Evolutionary conservation across 176 grass and related monocot genomes (phyloP).

Genomic region (Coix lacrymajobi): DNA sequence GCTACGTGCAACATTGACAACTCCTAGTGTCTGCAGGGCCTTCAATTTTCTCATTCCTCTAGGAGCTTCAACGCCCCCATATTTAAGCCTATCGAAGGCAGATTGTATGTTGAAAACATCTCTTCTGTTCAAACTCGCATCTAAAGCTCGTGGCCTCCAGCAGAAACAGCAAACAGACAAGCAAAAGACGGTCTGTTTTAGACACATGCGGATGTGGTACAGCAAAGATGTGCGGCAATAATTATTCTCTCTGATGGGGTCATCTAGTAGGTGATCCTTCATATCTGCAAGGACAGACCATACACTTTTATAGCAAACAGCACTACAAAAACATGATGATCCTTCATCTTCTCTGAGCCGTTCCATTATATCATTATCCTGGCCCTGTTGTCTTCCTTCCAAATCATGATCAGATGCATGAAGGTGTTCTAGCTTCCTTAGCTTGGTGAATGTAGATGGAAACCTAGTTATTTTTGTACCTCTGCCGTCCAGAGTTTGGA

Average conservation of each 20-base stretch:
- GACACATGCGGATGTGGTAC: neutral
- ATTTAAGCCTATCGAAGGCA: neutral
- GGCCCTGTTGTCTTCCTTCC: neutral
- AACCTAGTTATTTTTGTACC: neutral
- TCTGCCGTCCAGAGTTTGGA: too few species aligned
- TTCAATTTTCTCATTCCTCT: neutral
- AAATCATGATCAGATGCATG: neutral
- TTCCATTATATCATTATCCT: neutral
- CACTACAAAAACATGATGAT: too few species aligned
- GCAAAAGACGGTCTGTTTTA: neutral
- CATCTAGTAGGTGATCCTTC: too few species aligned
- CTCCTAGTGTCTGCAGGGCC: neutral
- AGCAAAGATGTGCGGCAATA: neutral
- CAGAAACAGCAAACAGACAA: neutral
- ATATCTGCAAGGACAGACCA: too few species aligned
- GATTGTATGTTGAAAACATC: neutral
- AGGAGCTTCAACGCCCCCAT: neutral
- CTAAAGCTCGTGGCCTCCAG: neutral
- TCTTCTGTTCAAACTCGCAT: neutral
- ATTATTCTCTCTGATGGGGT: neutral
- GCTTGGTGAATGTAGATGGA: neutral
- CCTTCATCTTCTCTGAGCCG: neutral
- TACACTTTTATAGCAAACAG: too few species aligned
- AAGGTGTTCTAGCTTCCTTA: neutral
- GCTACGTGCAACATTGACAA: neutral